Base-by-base conservation (phyloP, 139 green algal genomes). In the Nannochloris sp. region DNA sequence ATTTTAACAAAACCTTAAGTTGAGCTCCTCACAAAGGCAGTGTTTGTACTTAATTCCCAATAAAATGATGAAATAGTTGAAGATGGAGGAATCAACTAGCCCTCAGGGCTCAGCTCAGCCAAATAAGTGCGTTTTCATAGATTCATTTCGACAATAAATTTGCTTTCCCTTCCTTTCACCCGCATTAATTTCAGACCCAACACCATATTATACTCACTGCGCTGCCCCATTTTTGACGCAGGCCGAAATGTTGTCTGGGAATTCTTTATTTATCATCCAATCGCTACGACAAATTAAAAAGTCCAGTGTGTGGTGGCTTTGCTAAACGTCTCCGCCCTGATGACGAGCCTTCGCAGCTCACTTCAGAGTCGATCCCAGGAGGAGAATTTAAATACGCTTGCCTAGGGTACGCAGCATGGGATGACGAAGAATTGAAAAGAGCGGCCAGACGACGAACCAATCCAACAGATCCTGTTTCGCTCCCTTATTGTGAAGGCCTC, bases 401-500 rank as follows among this genome's bases (percentile, higher is more conserved):
- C 45, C 24, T 77, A 1, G 70, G 70, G 2, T 77, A 77, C 44
- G 67, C 63, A 4, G 56, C 70, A 2, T 77, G 53, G 34, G 63
- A 77, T 35, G 54, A 68, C 15, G 63, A 77, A 42, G 24, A 51
- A 9, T 14, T 77, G 14, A 72, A 65, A 55, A 38, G 54, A 2
- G 63, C 64, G 15, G 61, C 70, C 1, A 55, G 44, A 3, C 9
- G 32, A 25, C 51, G 70, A 54, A 67, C 24, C 19, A 62, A 54
- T 29, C 38, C 45, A 13, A 42, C 29, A 5, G 70, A 77, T 4
- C 30, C 70, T 2, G 70, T 77, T 25, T 32, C 55, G 56, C 53
- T 77, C 19, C 70, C 70, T 1, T 77, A 72, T 44, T 77, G 70
- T 47, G 70, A 77, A 44, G 70, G 70, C 10, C 33, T 77, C n/a